These are phyloP conservation scores for Auricularia heimuer DNA, from an alignment of 768 basidiomycete species.

Conservation along the genomic window DNA sequence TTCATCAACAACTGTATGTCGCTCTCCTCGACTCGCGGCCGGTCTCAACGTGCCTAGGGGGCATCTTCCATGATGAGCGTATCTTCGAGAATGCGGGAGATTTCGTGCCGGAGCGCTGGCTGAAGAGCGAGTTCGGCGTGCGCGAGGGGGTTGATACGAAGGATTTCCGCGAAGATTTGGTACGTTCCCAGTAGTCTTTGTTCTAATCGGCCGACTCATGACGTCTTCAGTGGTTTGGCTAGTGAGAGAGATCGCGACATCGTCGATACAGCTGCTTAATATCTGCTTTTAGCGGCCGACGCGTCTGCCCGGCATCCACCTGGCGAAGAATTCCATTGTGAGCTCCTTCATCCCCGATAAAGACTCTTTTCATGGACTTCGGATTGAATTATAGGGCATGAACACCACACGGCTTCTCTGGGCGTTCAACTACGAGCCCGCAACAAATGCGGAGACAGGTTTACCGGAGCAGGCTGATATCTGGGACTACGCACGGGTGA, in stretches of 20 bases:
- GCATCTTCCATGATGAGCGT: conserved; percentile 16
- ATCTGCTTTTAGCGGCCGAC: neutral
- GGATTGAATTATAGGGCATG: conserved; percentile 11
- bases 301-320: conserved; percentile 18
- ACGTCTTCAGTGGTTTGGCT: too few species aligned
- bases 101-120: conserved; percentile 43
- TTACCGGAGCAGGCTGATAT: neutral
- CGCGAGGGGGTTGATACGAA: conserved; percentile 9
- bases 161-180: neutral
- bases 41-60: conserved; percentile 13
- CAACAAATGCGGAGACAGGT: conserved; percentile 10
- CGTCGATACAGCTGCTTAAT: too few species aligned
- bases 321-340: conserved; percentile 15
- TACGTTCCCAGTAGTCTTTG: neutral
- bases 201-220: neutral
- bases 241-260: too few species aligned
- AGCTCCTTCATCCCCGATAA: neutral
- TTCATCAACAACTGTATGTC: conserved; percentile 19
- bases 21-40: neutral
- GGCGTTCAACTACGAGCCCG: conserved; percentile 21
- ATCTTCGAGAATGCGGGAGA: conserved; percentile 34
- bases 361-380: too few species aligned
- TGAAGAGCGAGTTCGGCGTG: conserved; percentile 12
- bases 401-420: conserved; percentile 22
- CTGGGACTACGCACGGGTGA: neutral